Base-by-base conservation (phyloP, 1,284 basidiomycete genomes). In the Leucocoprinus gongylophorus region DNA sequence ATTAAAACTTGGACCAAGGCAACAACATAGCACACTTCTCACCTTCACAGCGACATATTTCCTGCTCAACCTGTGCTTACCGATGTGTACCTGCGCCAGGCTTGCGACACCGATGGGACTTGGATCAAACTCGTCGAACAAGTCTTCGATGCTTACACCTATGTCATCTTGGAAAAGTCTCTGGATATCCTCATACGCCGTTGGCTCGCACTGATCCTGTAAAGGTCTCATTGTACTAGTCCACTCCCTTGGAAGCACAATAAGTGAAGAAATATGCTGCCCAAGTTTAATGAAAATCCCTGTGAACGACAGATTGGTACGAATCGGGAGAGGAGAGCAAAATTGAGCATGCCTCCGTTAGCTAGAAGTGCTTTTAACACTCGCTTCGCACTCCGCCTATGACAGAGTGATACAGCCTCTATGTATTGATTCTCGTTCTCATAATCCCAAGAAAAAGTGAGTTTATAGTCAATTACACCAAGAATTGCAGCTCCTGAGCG, bases 61-160 rank as follows among this genome's bases (percentile, higher is more conserved):
- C 1, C 89, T 87, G 1, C 85, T 83, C 42, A 79, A 72, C 46
- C 81, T 79, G 58, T 93, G 84, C 6, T 72, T 76, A 0, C 88
- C 97, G 17, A 87, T 79, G 68, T 99, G 97, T 5, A 99, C 97
- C 67, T 99, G 95, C 6, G 95, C 95, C 30, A 99, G 71, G 62
- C 85, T 94, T 4, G 94, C 95, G 8, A 97, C 93, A 5, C 97
- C 97, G 50, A 99, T 88, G 9, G 97, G 95, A n/a, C 76, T 74
- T 3, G 83, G 81, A 59, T 97, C 83, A 64, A 99, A 95, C 54
- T 91, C 82, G 30, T 83, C 79, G 61, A 97, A 91, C 33, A 87
- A 63, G 8, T 86, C 83, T 1, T 71, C 69, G 33, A 90, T 74
- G 0, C 78, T 70, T 32, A 67, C 63, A 7, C 88, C 89, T 63